Evolutionary conservation across 2,329 filamentous ascomycete genomes (phyloP).

Genomic region (Alternaria atra): DNA sequence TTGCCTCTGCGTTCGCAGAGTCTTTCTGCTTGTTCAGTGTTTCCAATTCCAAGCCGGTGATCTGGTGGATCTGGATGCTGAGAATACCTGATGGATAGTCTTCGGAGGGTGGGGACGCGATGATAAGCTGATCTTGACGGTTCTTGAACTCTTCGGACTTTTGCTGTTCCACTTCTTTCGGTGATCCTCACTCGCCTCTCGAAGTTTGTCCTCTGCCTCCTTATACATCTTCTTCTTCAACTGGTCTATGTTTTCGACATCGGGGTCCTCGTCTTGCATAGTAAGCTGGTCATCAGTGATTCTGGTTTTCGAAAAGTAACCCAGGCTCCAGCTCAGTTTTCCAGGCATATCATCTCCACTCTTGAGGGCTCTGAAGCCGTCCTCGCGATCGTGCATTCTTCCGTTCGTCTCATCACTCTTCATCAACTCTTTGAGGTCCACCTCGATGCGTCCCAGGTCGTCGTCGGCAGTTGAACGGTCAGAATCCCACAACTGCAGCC

Average conservation of each 20-base stretch:
- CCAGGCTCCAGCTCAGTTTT: slow-evolving; percentile 73
- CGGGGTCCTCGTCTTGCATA: slow-evolving; percentile 67
- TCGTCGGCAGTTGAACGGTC: slow-evolving; percentile 77
- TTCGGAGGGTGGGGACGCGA: slow-evolving; percentile 70
- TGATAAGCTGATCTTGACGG: slow-evolving; percentile 69
- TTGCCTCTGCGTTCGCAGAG: slow-evolving; percentile 60
- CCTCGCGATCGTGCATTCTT: slow-evolving; percentile 68
- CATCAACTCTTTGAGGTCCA: slow-evolving; percentile 73
- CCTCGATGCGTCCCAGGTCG: slow-evolving; percentile 75
- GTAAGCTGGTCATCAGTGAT: slow-evolving; percentile 70
- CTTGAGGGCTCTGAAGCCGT: slow-evolving; percentile 72
- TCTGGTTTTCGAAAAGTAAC: slow-evolving; percentile 73
- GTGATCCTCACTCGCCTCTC: slow-evolving; percentile 70
- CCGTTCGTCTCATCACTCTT: slow-evolving; percentile 66
- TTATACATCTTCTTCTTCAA: slow-evolving; percentile 66
- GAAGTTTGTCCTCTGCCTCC: slow-evolving; percentile 68
- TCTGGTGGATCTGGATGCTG: slow-evolving; percentile 76
- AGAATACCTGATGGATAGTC: slow-evolving; percentile 72
- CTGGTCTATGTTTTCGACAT: slow-evolving; percentile 66
- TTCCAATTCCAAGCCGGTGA: slow-evolving; percentile 72
- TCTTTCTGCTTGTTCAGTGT: slow-evolving; percentile 64
- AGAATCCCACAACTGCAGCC: slow-evolving; percentile 78
- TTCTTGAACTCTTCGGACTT: slow-evolving; percentile 71
- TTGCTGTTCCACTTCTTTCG: slow-evolving; percentile 72
- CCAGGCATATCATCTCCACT: slow-evolving; percentile 74